Conservation (phyloP, 768 basidiomycete genomes). For the Lactarius psammicola region DNA sequence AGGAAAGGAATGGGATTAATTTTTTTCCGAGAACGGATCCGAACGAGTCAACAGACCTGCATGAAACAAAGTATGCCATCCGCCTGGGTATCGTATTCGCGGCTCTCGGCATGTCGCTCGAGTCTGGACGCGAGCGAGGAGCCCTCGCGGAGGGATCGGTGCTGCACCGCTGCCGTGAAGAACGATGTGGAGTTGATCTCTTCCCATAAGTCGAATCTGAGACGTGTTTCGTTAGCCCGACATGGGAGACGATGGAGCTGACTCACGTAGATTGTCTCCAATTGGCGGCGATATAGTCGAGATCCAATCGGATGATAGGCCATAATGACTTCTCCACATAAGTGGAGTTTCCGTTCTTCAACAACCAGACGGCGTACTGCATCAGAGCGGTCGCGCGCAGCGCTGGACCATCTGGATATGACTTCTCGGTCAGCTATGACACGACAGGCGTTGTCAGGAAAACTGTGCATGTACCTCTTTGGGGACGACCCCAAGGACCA, state of each 20-base stretch:
- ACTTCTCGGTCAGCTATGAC: not conserved
- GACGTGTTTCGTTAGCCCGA: not conserved
- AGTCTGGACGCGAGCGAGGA: slow-evolving; percentile 55
- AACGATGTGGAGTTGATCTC: slow-evolving; percentile 69
- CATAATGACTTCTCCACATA: slow-evolving; percentile 55
- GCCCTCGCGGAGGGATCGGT: slow-evolving; percentile 43
- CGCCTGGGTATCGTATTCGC: slow-evolving; percentile 55
- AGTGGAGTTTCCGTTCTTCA: slow-evolving; percentile 49
- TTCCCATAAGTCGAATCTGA: slow-evolving; percentile 72
- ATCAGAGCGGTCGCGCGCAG: slow-evolving; percentile 67
- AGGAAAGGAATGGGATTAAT: too few relatives aligned
- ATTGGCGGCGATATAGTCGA: slow-evolving; percentile 62
- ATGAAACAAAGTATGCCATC: slow-evolving; percentile 67
- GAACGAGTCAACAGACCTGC: slow-evolving; percentile 52
- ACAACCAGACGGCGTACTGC: slow-evolving; percentile 64
- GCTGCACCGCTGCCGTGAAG: slow-evolving; percentile 65
- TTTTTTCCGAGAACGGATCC: slow-evolving; percentile 5
- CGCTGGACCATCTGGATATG: slow-evolving; percentile 62
- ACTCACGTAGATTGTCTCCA: slow-evolving; percentile 65
- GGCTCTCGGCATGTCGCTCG: slow-evolving; percentile 48
- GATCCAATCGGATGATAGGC: slow-evolving; percentile 69
- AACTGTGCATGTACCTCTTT: slow-evolving; percentile 47
- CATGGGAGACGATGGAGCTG: slow-evolving; percentile 22
- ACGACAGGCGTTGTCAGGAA: not conserved
- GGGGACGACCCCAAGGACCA: slow-evolving; percentile 50